Base-by-base conservation (phyloP, 73 alveolate genomes). In the Blepharisma stoltei region DNA sequence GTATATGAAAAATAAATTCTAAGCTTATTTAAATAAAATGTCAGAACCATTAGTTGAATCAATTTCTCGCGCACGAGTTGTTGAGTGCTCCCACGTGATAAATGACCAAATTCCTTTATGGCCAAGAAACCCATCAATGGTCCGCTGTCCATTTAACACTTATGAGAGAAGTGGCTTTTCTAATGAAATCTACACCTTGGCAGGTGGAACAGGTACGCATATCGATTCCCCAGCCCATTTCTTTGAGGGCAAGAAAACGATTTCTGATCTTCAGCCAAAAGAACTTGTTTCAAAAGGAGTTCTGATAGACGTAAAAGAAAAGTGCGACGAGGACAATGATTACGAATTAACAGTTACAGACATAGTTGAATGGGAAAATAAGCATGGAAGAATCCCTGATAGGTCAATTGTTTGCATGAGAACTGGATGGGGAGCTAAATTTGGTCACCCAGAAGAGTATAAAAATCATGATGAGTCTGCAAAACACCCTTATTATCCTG, bases 151-250 rank as follows among this genome's bases (percentile, higher is more conserved):
- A 20, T 14, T 60, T 9, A 32, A 32, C 41, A 32, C 41, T 32
- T 32, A 32, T 32, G 45, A 14, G 2, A 11, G 18, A 25, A 14
- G 23, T 25, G 73, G 73, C 14, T 60, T 14, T 25, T 60, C 23
- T 1, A 25, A 14, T 9, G 73, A 60, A 60, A 60, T 14, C 5
- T 60, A 60, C 46, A 20, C 37, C 38, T 9, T 60, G 37, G 49
- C 37, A 60, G 47, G 49, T 2, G 45, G 73, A 60, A 60, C 45
- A 1, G 73, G 73, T 2, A 60, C 73, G 18, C 73, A 60, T 38
- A 60, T 60, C 47, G 73, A 60, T 25, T 60, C 73, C 14, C 73
- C 73, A 60, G 73, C 46, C 18, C 73, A 60, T 25, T 20, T 60
- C 18, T 14, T 60, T 9, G 46, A 60, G 23, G 45, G 45, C 3